Evolutionary conservation across 2,329 filamentous ascomycete species (phyloP), one percentile per base, ranked within the genome.

Genomic region (Colletotrichum kahawae): DNA sequence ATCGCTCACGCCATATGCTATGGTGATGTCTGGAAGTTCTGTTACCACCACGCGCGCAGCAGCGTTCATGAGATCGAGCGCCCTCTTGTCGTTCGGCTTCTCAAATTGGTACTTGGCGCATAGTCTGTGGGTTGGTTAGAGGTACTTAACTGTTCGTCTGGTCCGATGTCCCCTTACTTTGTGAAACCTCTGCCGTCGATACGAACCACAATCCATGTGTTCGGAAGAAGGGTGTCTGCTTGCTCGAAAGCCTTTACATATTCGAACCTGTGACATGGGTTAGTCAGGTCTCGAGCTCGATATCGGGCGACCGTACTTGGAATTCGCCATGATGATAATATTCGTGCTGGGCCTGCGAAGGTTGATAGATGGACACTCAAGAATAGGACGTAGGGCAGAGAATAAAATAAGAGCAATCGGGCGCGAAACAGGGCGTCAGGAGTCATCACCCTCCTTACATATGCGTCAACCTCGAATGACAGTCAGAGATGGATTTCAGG

Each of bases 151-250:
- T 10, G 10, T 18, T 63, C 34, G 9, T 16, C 10, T 16, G 24
- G 57, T n/a, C 9, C 4, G 54, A 24, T 29, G 29, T 59, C 3
- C 7, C 27, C 84, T 82, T 87, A 97, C 95, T 98, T 98, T 80
- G 96, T 97, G 85, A 99, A 99, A 21, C 95, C 96, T 77, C 96
- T 91, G 29, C 97, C 97, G 85, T 99, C 97, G 80, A 99, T 93
- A 75, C 97, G 93, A 71, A 99, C 93, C 24, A 98, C 95, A 71
- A 98, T 94, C 95, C 96, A 99, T 31, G 96, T 98, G 82, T 97
- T 98, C 69, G 93, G 95, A 27, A 98, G 89, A 54, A 99, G 87
- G 62, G 86, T 85, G 82, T 98, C 95, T 8, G 92, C 87, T 81
- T 94, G 94, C 88, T 99, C 97, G 81, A 98, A 98, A 63, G 88